Base-by-base conservation (phyloP, 805 yeast genomes). In the Maudiozyma saulgeensis region DNA sequence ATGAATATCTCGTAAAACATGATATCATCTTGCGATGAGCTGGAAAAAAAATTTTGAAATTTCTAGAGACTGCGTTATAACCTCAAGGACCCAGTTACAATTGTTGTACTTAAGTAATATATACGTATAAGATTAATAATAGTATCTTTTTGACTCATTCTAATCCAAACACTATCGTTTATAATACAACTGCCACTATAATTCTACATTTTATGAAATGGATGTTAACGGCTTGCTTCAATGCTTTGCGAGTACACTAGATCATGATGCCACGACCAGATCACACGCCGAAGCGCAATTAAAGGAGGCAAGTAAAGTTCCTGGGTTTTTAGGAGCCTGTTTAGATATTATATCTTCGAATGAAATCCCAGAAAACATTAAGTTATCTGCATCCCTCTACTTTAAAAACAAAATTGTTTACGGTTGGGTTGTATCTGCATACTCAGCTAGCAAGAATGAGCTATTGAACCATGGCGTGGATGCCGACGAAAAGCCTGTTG, bases 301-400 rank as follows among this genome's bases (percentile, higher is more conserved):
- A 45, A 75, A 75, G 50, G 72, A 74, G 57, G 80, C 82, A 7
- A 78, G 82, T 45, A 58, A 61, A 28, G 64, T 74, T 3, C 79
- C 85, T 1, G 96, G 95, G 5, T 90, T 90, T 61, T 68, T 87
- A 39, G 84, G 84, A 5, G 90, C 91, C 1, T 86, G 96, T 64
- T 69, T 91, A 44, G 91, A 87, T 61, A 82, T 89, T 46, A 73
- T 88, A 18, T 63, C 76, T 16, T 76, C 79, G 19, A 67, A 68
- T 6, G 78, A 75, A 16, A 80, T 76, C 15, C 70, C 79, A 6
- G 66, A 68, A 2, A 77, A 73, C 23, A 73, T 84, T 45, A 77
- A 81, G 56, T 70, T 79, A 45, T 86, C 95, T 12, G 84, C 95
- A 2, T 89, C 93, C 0, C 81, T 91, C 4, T 87, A 80, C 65